Base-by-base conservation (phyloP, 768 basidiomycete species). In the Sporobolomyces phaffii region DNA sequence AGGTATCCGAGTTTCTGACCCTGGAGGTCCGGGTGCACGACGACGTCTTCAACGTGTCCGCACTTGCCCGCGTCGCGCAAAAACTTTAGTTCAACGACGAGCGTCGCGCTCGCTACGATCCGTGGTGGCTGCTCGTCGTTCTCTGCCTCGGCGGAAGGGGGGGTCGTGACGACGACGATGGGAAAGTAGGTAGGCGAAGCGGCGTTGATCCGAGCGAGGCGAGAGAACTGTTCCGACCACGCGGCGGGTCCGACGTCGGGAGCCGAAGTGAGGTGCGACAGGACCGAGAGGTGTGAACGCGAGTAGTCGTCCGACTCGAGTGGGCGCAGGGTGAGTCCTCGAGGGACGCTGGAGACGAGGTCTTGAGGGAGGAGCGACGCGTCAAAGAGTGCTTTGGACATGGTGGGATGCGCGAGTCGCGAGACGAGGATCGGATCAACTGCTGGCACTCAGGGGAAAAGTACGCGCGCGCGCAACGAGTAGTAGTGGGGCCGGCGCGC, bases 21-120 rank as follows among this genome's bases (percentile, higher is more conserved):
- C 81, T 96, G 92, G 79, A 88, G 84, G 47, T 78, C 81, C 79
- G 87, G 86, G 78, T 89, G 85, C 24, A 99, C 93, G 5, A 91
- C 93, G 68, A 99, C 96, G 77, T 99, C 96, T 79, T 99, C 96
- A 69, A 99, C 92, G 76, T 99, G 96, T 0, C 93, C 96, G 18
- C 91, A 89, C 69, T 82, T 82, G 26, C 90, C 90, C n/a, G 90
- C 80, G 2, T 84, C 85, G 44, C 92, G 83, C 47, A 92, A 80
- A 82, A 98, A 97, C 80, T 99, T 98, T 80, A 88, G 87, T 79
- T 99, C 96, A 70, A 98, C 78, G 75, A 98, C 85, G 60, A 96
- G 80, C 10, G 85, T 83, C 24, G 93, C 94, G 43, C 87, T 85
- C 26, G 82, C 93, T 49, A 93, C 87, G 76, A 99, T 38, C 10